phyloP scores from a whole-genome alignment of 2,329 filamentous ascomycete species.

The Amphichorda felina region DNA sequence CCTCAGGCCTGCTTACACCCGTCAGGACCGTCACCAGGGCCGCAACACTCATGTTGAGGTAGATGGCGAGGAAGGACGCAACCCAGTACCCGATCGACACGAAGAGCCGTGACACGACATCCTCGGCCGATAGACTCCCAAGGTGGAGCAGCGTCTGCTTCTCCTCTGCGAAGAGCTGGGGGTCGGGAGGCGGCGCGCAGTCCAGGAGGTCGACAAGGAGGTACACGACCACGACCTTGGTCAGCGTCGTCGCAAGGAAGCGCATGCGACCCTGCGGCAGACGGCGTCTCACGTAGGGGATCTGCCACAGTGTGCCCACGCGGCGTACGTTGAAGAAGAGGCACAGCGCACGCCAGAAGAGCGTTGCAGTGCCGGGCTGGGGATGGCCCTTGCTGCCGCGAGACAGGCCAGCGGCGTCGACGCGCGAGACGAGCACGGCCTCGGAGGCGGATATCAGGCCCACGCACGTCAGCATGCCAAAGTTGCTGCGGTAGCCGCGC shows the following conservation, averaged over 20 bases:
- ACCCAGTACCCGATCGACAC: not conserved
- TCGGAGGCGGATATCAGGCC: not conserved
- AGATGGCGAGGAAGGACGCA: not conserved
- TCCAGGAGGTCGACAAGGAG: conserved; percentile 2
- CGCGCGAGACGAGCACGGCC: not conserved
- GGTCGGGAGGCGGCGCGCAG: conserved; percentile 2
- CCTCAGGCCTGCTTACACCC: conserved; percentile 3
- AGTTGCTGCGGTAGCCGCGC: too few relatives aligned
- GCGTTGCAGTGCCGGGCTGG: not conserved
- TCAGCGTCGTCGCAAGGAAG: conserved; percentile 1
- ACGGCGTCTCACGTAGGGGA: not conserved
- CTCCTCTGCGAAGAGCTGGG: not conserved
- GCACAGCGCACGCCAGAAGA: conserved; percentile 3
- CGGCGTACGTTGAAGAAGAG: conserved; percentile 5
- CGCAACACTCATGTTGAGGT: not conserved
- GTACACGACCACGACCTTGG: not conserved
- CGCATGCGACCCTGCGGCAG: not conserved
- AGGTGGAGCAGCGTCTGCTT: conserved; percentile 4
- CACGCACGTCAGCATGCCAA: not conserved
- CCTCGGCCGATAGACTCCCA: conserved; percentile 3
- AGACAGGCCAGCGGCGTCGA: not conserved
- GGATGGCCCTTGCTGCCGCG: not conserved
- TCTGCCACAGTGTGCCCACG: conserved; percentile 4
- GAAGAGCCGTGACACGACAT: conserved; percentile 3
- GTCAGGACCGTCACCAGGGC: not conserved